Evolutionary conservation across 441 rosid species (phyloP).

Genomic region (Erodium moschatum): DNA sequence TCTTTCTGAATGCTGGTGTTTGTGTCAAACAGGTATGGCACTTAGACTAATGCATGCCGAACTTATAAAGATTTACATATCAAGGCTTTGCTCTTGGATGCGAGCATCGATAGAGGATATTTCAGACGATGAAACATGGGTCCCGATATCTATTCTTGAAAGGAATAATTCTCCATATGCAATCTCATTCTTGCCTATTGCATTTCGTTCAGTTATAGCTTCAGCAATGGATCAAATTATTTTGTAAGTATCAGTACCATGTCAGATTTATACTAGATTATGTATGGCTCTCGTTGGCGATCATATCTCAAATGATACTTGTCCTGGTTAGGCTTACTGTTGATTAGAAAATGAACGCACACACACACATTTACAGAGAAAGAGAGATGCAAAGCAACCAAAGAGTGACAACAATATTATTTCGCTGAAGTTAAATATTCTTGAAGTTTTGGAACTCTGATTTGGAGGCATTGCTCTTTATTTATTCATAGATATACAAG

Average conservation of each 20-base stretch:
- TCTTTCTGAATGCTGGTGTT: constrained; percentile 22
- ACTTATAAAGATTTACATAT: constrained; percentile 68
- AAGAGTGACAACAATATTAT: background rate
- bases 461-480: background rate
- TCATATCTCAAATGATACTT: background rate
- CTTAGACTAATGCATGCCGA: constrained; percentile 71
- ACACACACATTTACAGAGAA: background rate
- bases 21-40: constrained; percentile 48
- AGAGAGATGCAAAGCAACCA: background rate
- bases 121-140: constrained; percentile 78
- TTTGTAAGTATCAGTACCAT: constrained; percentile 44
- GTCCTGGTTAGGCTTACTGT: background rate
- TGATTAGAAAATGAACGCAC: background rate
- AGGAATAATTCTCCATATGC: constrained; percentile 80
- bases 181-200: constrained; percentile 84
- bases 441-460: background rate
- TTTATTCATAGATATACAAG: background rate
- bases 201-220: constrained; percentile 58
- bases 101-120: constrained; percentile 60
- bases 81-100: constrained; percentile 96
- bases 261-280: constrained; percentile 6
- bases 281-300: constrained; percentile 1
- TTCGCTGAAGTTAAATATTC: background rate
- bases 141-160: constrained; percentile 78
- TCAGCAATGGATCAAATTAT: constrained; percentile 85